Percentiles rank a stretch among this genome's conserved stretches.
These are phyloP conservation scores for Onygenales sp. DNA, from an alignment of 2,329 filamentous ascomycete species.

Conservation along the genomic window DNA sequence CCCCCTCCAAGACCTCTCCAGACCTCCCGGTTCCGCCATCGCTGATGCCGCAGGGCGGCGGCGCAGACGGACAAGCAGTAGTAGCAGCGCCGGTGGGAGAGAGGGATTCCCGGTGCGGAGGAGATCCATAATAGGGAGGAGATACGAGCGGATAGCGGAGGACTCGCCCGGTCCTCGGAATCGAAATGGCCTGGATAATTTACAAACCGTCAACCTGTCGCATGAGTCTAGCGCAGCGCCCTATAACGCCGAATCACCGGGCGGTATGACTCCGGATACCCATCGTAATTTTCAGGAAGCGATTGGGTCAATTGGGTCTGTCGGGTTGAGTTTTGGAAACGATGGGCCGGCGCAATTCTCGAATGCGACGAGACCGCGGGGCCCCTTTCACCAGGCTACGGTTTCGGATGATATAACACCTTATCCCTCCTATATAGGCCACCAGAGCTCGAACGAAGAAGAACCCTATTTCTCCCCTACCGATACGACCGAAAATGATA, in stretches of 20 bases:
- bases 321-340: slow-evolving; percentile 29
- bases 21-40: slow-evolving; percentile 22
- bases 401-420: slow-evolving; percentile 5
- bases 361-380: not conserved
- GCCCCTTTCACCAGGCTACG: not conserved
- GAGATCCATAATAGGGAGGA: slow-evolving; percentile 28
- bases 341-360: slow-evolving; percentile 17
- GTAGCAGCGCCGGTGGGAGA: slow-evolving; percentile 24
- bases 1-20: slow-evolving; percentile 56
- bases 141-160: slow-evolving; percentile 46
- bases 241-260: not conserved
- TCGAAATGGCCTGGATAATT: slow-evolving; percentile 8
- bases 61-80: slow-evolving; percentile 19
- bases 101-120: slow-evolving; percentile 36
- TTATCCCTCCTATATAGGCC: slow-evolving; percentile 5
- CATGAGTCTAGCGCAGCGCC: slow-evolving; percentile 13
- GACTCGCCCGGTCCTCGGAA: slow-evolving; percentile 40
- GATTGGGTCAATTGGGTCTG: slow-evolving; percentile 30
- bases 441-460: slow-evolving; percentile 31
- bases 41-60: slow-evolving; percentile 20
- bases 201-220: slow-evolving; percentile 13
- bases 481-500: slow-evolving; percentile 46
- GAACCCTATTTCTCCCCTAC: slow-evolving; percentile 47
- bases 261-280: slow-evolving; percentile 17
- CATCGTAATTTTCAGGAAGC: slow-evolving; percentile 32